Evolutionary conservation across 2,329 filamentous ascomycete genomes (phyloP), one percentile per base, ranked within the genome.

Genomic region (Colletotrichum sp.): DNA sequence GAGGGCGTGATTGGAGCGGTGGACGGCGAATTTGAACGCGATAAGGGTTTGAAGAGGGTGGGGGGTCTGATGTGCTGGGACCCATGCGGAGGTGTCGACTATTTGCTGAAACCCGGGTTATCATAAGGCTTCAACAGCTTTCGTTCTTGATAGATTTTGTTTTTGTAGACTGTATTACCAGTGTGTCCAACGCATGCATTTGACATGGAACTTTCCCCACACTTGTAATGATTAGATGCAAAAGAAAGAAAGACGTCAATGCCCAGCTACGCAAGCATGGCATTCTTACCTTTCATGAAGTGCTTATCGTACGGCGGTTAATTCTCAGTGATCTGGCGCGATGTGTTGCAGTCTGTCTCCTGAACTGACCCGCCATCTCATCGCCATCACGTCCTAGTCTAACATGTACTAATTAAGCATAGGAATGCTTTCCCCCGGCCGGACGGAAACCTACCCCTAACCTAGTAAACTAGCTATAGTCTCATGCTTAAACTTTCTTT

Each of bases 401-500:
- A 9, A 39, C 1, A 0, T 39, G 15, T 18, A 18, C 36, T 0
- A 0, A 0, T 9, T 0, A 0, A 5, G 15, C 34, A 36, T 7
- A 1, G 8, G 8, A 39, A 39, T 9, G 1, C 8, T 18, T 39
- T 9, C 16, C 2, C 8, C 8, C 0, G 8, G 7, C 16, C 8
- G 4, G 2, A 0, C 36, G 5, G 16, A 39, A 9, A 39, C 16
- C 36, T 39, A 39, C 16, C 36, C 0, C 4, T 0, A 18, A 39
- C 0, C 16, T 39, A 9, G 0, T 9, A 18, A 4, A 18, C 2
- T 18, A 18, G 16, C 8, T 39, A 5, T 39, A 1, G 36, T 39
- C 7, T 39, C 0, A 0, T 18, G 0, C 0, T 55, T 15, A 1
- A 55, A 0, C 49, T 12, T 24, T 5, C 4, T 4, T 39, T 18